Conservation (phyloP, 2,329 filamentous ascomycete genomes). For the Sporothrix humicola region DNA sequence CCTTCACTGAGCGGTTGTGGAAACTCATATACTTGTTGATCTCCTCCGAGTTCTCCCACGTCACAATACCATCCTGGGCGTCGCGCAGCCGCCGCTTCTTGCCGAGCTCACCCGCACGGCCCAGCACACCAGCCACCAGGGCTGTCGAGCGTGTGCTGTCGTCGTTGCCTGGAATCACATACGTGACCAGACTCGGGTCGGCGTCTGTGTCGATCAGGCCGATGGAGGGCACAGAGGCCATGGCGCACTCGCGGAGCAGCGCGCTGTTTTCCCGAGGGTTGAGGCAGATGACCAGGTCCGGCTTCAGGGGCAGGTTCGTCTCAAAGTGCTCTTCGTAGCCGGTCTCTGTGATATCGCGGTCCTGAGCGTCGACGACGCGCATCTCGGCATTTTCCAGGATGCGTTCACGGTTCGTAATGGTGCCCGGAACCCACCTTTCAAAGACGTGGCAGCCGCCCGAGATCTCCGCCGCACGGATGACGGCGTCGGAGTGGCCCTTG, state of each 20-base stretch:
- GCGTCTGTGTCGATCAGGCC: constrained; percentile 93
- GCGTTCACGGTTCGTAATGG: constrained; percentile 89
- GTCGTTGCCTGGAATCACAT: constrained; percentile 95
- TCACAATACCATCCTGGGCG: constrained; percentile 66
- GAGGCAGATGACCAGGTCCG: constrained; percentile 89
- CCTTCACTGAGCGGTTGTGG: not conserved
- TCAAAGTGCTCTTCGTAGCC: constrained; percentile 71
- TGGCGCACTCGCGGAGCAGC: constrained; percentile 85
- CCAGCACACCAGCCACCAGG: constrained; percentile 83
- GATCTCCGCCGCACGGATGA: constrained; percentile 80
- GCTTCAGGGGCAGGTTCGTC: constrained; percentile 71
- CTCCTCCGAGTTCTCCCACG: constrained; percentile 56
- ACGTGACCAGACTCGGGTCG: constrained; percentile 92
- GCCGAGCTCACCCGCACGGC: constrained; percentile 80
- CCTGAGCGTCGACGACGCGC: constrained; percentile 78
- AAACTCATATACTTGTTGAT: not conserved
- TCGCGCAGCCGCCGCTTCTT: constrained; percentile 68
- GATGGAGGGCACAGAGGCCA: constrained; percentile 89
- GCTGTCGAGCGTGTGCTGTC: constrained; percentile 85
- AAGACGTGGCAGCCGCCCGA: constrained; percentile 86
- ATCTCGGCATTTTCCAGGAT: constrained; percentile 74
- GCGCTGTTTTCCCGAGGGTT: constrained; percentile 94
- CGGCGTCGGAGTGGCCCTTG: constrained; percentile 77
- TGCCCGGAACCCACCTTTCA: constrained; percentile 88
- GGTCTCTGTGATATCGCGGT: constrained; percentile 58